A percentile compares a stretch with the other conserved stretches of the same genome.
Conservation (phyloP, 306 rosid species). For the Quercus alba region DNA sequence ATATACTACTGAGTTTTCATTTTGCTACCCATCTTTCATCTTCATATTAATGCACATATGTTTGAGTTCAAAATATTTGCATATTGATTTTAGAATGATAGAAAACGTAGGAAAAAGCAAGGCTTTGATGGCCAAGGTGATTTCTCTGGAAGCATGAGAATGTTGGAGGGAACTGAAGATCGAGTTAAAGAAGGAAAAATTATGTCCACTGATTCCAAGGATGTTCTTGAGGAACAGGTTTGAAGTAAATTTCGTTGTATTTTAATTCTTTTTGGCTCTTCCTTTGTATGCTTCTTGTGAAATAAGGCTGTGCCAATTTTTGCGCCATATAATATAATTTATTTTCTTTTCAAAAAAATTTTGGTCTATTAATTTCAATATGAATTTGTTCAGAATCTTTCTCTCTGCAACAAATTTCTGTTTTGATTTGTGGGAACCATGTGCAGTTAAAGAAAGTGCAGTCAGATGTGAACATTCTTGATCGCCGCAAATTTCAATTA, state of each 20-base stretch:
- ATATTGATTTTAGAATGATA: constrained; percentile 38
- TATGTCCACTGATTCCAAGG: constrained; percentile 46
- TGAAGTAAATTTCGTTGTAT: neutral
- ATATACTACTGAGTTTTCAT: neutral
- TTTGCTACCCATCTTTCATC: constrained; percentile 11
- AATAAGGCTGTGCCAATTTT: too few species aligned
- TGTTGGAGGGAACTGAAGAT: constrained; percentile 52
- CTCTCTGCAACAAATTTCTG: constrained; percentile 10
- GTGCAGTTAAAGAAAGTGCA: constrained; percentile 70
- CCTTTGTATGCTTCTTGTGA: too few species aligned
- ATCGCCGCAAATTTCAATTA: constrained; percentile 53
- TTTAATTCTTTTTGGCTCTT: too few species aligned
- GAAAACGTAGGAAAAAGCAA: constrained; percentile 58
- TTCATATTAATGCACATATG: constrained; percentile 8
- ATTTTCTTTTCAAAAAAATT: neutral
- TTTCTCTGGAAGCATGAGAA: constrained; percentile 62
- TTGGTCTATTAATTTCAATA: constrained; percentile 2
- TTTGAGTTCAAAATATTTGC: constrained; percentile 14
- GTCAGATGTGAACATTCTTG: constrained; percentile 49
- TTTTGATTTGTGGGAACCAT: constrained; percentile 33
- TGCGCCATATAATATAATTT: too few species aligned
- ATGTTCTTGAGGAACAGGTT: constrained; percentile 69
- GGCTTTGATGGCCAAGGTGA: constrained; percentile 53
- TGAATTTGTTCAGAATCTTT: constrained; percentile 4
- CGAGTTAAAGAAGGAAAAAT: constrained; percentile 51